A percentile compares a stretch with the other conserved stretches of the same genome.
Conservation (phyloP, 805 yeast genomes). For the Kuraishia floccosa region DNA sequence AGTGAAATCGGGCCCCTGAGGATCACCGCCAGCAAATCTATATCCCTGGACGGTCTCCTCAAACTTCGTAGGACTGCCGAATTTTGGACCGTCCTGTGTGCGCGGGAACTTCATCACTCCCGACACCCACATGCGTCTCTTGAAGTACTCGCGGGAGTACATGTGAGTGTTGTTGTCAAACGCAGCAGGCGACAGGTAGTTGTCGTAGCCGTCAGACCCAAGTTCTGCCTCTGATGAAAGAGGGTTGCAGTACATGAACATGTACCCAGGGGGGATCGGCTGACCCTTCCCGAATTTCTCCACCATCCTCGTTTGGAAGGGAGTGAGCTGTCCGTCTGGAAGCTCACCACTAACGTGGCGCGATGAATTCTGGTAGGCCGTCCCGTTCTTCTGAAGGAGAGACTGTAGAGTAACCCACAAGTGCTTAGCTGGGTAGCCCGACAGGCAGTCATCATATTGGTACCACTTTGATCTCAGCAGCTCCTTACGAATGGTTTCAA, state of each 20-base stretch:
- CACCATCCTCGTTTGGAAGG: conserved; percentile 3
- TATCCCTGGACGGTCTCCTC: conserved; percentile 43
- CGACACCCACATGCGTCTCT: conserved; percentile 70
- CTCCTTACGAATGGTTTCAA: too few species aligned
- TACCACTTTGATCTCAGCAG: too few species aligned
- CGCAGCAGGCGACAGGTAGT: conserved; percentile 53
- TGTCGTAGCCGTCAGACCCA: conserved; percentile 71
- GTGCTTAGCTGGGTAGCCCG: conserved; percentile 14
- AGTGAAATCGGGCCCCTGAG: conserved; percentile 10
- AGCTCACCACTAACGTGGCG: not conserved
- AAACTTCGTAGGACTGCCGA: conserved; percentile 26
- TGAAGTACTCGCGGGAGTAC: conserved; percentile 19
- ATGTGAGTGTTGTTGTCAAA: not conserved
- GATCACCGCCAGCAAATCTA: conserved; percentile 20
- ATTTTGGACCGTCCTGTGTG: conserved; percentile 16
- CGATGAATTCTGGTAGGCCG: conserved; percentile 7
- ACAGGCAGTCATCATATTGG: conserved; percentile 14
- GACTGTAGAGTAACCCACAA: conserved; percentile 17
- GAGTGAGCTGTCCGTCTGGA: not conserved
- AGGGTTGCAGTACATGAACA: conserved; percentile 60
- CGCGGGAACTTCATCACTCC: conserved; percentile 41
- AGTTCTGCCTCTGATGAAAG: conserved; percentile 29
- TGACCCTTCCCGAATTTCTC: conserved; percentile 9
- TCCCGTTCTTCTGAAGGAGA: conserved; percentile 3
- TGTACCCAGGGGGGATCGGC: conserved; percentile 40